phyloP scores from a whole-genome alignment of 345 rosid species.

The Acer saccharum region DNA sequence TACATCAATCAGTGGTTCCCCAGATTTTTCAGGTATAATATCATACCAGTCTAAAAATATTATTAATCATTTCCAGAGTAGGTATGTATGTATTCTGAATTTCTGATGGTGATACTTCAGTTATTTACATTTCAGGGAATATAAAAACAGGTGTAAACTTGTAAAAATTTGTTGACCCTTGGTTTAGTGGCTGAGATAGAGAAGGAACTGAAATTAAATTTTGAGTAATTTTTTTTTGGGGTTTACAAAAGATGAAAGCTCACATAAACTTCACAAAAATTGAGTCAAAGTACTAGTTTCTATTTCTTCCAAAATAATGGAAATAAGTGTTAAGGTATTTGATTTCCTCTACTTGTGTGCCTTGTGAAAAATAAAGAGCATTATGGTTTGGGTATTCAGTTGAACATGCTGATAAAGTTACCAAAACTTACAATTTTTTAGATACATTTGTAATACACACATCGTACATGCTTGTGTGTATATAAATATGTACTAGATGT shows the following conservation, averaged over 20 bases:
- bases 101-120: background rate
- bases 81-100: background rate
- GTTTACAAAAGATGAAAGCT: background rate
- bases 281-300: background rate
- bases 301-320: background rate
- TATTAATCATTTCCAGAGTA: background rate
- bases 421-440: background rate
- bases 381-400: background rate
- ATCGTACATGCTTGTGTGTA: background rate
- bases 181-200: background rate
- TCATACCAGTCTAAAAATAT: background rate
- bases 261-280: background rate
- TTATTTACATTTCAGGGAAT: slow-evolving; percentile 1
- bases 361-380: background rate
- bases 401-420: background rate
- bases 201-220: background rate
- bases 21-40: slow-evolving; percentile 44
- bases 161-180: background rate
- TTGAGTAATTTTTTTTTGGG: background rate
- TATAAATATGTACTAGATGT: background rate
- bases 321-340: background rate
- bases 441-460: background rate
- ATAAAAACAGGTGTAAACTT: background rate
- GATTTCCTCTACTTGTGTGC: background rate
- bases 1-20: slow-evolving; percentile 33